Evolutionary conservation across 257 asterid species (phyloP).

Genomic region (Solanum bulbocastanum): DNA sequence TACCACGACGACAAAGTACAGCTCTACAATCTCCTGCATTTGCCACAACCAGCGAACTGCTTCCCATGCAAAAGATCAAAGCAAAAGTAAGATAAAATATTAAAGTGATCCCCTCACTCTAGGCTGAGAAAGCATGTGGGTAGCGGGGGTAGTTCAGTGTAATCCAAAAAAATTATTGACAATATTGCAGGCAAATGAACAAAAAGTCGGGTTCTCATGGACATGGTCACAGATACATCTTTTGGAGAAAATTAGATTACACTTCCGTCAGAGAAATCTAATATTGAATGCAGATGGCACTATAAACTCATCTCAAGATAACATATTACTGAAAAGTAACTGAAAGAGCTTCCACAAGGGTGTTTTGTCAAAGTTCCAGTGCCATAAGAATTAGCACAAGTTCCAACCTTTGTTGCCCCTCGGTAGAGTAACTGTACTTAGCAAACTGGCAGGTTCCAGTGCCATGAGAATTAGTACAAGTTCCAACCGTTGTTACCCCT

Average conservation of each 20-base stretch:
- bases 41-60: slow-evolving; percentile 86
- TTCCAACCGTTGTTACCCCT: neutral
- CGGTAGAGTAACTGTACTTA: neutral
- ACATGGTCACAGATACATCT: neutral
- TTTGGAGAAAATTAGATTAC: neutral
- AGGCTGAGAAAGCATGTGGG: neutral
- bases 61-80: slow-evolving; percentile 3
- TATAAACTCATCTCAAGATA: neutral
- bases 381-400: neutral
- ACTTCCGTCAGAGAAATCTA: neutral
- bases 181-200: neutral
- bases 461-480: neutral
- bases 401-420: neutral
- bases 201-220: neutral
- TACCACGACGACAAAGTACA: slow-evolving; percentile 85
- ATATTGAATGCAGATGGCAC: neutral
- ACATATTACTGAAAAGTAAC: neutral
- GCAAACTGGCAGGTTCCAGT: neutral
- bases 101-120: neutral
- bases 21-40: slow-evolving; percentile 98
- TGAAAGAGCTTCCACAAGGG: neutral
- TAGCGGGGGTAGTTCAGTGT: neutral
- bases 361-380: neutral
- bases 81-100: neutral
- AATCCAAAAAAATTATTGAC: neutral